phyloP scores from a whole-genome alignment of 148 eudicot genomes.

The Camellia lanceoleosa region DNA sequence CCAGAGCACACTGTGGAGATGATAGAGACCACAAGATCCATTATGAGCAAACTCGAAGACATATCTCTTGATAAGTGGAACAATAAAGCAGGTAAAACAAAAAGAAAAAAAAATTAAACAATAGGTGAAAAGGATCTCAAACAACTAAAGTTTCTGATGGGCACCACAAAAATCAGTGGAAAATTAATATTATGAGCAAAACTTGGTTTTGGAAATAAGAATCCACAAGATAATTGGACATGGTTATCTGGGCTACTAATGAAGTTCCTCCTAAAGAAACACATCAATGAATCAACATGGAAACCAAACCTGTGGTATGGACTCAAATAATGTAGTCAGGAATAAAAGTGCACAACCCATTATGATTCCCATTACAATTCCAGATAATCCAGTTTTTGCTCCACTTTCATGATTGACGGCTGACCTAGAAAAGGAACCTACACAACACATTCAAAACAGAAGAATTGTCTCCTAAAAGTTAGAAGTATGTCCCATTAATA shows the following conservation, averaged over 20 bases:
- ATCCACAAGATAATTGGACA: background rate
- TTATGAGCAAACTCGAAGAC: conserved; percentile 22
- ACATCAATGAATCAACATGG: conserved; percentile 5
- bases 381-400: conserved; percentile 95
- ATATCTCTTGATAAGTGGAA: conserved; percentile 6
- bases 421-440: conserved; percentile 97
- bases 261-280: background rate
- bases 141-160: background rate
- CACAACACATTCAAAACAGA: conserved; percentile 10
- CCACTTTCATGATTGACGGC: conserved; percentile 99
- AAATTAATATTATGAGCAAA: background rate
- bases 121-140: background rate
- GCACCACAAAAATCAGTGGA: background rate
- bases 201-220: background rate
- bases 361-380: conserved; percentile 74
- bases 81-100: background rate
- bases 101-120: background rate
- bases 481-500: conserved; percentile 16
- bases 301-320: conserved; percentile 79
- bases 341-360: conserved; percentile 84
- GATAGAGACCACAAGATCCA: conserved; percentile 15
- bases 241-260: background rate
- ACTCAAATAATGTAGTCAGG: conserved; percentile 85
- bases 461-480: background rate
- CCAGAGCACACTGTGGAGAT: conserved; percentile 81